Evolutionary conservation across 75 land plant genomes (phyloP).

Genomic region (Isoetes taiwanensis): DNA sequence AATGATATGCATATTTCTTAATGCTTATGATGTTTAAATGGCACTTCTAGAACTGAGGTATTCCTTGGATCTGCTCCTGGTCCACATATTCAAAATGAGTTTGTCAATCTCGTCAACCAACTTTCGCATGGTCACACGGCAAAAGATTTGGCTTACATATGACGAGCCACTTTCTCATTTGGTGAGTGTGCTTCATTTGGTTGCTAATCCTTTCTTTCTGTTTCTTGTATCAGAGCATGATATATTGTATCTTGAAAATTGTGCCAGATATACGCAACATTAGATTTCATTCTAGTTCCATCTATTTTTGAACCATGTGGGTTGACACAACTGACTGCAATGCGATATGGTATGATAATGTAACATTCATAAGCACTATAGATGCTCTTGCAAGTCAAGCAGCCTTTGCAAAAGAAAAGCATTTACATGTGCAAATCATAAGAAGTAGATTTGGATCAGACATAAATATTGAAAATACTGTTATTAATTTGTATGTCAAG

Average conservation of each 20-base stretch:
- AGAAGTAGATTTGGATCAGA: too few species aligned
- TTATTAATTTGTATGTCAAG: too few species aligned
- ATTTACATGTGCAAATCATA: too few species aligned
- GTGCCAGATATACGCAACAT: not conserved
- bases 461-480: too few species aligned
- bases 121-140: not conserved
- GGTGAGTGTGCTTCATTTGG: not conserved
- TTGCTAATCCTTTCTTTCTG: not conserved
- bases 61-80: conserved; percentile 1
- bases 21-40: too few species aligned
- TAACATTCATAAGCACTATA: too few species aligned
- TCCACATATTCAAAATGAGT: not conserved
- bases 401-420: too few species aligned
- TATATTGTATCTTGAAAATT: too few species aligned
- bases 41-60: too few species aligned
- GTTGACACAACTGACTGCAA: not conserved
- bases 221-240: not conserved
- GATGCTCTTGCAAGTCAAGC: too few species aligned
- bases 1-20: too few species aligned
- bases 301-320: conserved; percentile 7
- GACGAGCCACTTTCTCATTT: conserved; percentile 7
- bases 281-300: conserved; percentile 1
- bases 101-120: not conserved
- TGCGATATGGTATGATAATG: conserved; percentile 2
- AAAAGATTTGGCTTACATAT: not conserved